Conservation (phyloP, 2,329 filamentous ascomycete genomes). For the Aspergillus tamarii region DNA sequence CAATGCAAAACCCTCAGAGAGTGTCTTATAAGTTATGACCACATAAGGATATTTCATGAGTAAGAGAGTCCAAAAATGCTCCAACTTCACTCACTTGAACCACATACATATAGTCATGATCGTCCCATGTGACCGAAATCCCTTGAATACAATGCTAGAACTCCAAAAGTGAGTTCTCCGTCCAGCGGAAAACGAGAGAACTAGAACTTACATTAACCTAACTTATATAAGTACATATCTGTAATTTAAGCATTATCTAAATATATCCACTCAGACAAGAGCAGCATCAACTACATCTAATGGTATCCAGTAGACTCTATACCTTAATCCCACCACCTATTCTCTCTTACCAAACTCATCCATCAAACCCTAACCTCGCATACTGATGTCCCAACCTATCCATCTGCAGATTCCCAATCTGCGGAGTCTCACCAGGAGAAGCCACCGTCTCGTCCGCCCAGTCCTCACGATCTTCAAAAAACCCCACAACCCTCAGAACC, state of each 20-base stretch:
- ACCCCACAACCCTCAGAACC: background rate
- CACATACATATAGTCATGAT: too few species aligned
- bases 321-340: background rate
- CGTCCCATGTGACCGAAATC: too few species aligned
- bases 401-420: background rate
- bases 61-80: background rate
- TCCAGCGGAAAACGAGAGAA: too few species aligned
- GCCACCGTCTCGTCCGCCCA: background rate
- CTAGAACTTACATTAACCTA: too few species aligned
- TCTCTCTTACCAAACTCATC: background rate
- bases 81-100: background rate
- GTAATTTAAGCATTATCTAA: background rate
- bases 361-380: background rate
- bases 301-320: background rate
- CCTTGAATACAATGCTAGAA: background rate
- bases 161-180: too few species aligned
- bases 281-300: background rate
- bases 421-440: background rate
- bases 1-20: too few species aligned
- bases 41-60: background rate
- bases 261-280: background rate
- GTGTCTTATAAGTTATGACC: too few species aligned
- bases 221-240: background rate
- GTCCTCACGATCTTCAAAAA: background rate
- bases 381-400: background rate